These are phyloP conservation scores for Hypoxylon sp. DNA, from an alignment of 2,329 filamentous ascomycete species.

Conservation along the genomic window DNA sequence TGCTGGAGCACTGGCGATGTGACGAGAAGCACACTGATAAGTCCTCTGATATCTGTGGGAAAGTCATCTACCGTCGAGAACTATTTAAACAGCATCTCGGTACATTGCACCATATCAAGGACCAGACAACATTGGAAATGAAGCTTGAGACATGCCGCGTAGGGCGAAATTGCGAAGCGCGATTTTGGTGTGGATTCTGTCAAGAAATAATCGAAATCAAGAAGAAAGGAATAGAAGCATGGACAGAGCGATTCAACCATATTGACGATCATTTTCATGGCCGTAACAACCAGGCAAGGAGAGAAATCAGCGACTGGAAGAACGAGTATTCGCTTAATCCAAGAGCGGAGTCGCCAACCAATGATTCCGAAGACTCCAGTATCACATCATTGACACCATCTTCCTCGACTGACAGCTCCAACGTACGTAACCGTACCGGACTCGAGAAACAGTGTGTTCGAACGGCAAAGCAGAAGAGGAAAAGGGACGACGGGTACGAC, in stretches of 20 bases:
- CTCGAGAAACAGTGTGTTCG: constrained; percentile 18
- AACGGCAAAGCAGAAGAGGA: constrained; percentile 45
- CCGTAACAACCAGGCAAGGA: constrained; percentile 57
- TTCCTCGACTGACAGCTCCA: constrained; percentile 16
- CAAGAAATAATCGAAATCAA: constrained; percentile 66
- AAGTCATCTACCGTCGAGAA: constrained; percentile 70
- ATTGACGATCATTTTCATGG: constrained; percentile 81
- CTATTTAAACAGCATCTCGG: constrained; percentile 74
- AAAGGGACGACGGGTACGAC: constrained; percentile 42
- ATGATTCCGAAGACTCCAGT: constrained; percentile 45
- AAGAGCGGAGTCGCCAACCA: constrained; percentile 23
- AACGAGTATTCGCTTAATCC: constrained; percentile 53
- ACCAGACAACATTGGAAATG: constrained; percentile 55
- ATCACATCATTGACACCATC: constrained; percentile 38
- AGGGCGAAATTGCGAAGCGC: constrained; percentile 73
- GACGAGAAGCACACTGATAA: constrained; percentile 56
- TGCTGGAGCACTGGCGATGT: constrained; percentile 81
- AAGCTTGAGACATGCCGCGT: constrained; percentile 70
- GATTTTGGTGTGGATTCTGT: constrained; percentile 94
- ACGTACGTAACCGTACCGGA: background rate
- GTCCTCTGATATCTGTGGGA: constrained; percentile 64
- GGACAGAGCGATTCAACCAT: constrained; percentile 75
- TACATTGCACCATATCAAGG: constrained; percentile 61
- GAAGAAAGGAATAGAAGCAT: constrained; percentile 66
- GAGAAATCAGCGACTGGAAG: constrained; percentile 70